These are phyloP conservation scores for Musa balbisiana DNA, from an alignment of 202 grass and related monocot genomes.

Conservation along the genomic window DNA sequence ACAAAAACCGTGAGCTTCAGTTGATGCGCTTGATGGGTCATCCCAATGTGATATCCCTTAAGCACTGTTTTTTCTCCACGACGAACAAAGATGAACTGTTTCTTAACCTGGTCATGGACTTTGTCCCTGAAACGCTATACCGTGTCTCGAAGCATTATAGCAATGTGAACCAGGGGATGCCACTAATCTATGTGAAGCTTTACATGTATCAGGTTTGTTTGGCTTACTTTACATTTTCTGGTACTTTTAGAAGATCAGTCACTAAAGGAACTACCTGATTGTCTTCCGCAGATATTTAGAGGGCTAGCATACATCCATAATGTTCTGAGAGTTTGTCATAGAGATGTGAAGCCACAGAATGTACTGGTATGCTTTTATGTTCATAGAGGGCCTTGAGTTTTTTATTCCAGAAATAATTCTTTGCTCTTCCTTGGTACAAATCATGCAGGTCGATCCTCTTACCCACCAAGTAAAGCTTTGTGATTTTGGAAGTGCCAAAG, in stretches of 20 bases:
- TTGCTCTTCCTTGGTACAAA: slow-evolving; percentile 21
- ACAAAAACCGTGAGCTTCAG: slow-evolving; percentile 84
- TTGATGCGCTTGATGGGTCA: slow-evolving; percentile 80
- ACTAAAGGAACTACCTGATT: background rate
- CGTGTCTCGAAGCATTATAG: slow-evolving; percentile 77
- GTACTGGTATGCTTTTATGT: slow-evolving; percentile 46
- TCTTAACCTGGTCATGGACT: slow-evolving; percentile 86
- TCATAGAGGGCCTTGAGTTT: background rate
- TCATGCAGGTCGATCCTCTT: slow-evolving; percentile 70
- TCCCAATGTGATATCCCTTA: slow-evolving; percentile 63
- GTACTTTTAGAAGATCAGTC: too few species aligned
- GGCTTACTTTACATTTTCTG: background rate
- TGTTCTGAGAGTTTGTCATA: slow-evolving; percentile 63
- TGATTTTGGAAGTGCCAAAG: slow-evolving; percentile 92
- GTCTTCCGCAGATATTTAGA: slow-evolving; percentile 60
- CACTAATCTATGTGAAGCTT: slow-evolving; percentile 82
- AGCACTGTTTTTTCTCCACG: slow-evolving; percentile 87
- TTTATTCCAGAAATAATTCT: slow-evolving; percentile 3
- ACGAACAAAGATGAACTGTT: slow-evolving; percentile 59
- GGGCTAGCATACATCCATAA: slow-evolving; percentile 80
- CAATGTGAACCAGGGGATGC: slow-evolving; percentile 76
- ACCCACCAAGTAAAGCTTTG: slow-evolving; percentile 88
- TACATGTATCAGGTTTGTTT: slow-evolving; percentile 74
- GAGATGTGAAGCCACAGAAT: slow-evolving; percentile 91
- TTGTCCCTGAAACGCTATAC: slow-evolving; percentile 64